phyloP scores from a whole-genome alignment of 371 early-diverging fungal species.

The Polyrhizophydium stewartii region DNA sequence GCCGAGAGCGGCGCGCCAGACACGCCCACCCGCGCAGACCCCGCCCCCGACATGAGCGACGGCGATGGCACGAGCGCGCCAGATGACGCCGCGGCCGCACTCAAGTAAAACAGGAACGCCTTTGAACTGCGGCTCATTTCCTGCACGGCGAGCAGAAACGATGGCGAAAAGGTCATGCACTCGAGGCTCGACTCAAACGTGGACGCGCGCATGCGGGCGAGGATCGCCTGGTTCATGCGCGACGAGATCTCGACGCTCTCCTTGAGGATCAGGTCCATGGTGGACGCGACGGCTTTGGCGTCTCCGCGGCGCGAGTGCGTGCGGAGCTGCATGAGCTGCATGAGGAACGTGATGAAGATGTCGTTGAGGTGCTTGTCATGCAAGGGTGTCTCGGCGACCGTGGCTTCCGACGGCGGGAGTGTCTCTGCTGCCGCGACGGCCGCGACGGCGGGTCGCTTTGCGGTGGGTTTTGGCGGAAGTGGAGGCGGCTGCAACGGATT shows the following conservation, averaged over 20 bases:
- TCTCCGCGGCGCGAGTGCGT: neutral
- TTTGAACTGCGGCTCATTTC: neutral
- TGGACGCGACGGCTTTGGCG: neutral
- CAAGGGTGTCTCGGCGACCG: neutral
- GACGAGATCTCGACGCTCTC: slow-evolving; percentile 2
- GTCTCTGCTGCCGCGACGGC: no score
- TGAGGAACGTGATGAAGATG: neutral
- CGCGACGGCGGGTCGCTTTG: no score
- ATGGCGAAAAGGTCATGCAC: neutral
- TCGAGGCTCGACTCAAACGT: neutral
- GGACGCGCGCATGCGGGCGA: neutral
- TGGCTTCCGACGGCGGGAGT: no score
- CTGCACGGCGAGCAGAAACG: neutral
- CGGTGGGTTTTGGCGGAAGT: no score
- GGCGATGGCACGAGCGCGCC: no score
- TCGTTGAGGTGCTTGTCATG: neutral
- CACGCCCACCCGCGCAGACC: no score
- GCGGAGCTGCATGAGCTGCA: slow-evolving; percentile 1
- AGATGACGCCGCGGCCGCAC: no score
- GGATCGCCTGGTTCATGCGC: neutral
- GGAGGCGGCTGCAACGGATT: no score
- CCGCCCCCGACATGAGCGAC: no score
- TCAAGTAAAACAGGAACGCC: neutral
- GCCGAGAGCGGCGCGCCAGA: no score
- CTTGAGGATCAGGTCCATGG: neutral